Percentiles rank a stretch among this genome's conserved stretches.
These are phyloP conservation scores for Fusarium sp. DNA, from an alignment of 2,329 filamentous ascomycete genomes.

Conservation along the genomic window DNA sequence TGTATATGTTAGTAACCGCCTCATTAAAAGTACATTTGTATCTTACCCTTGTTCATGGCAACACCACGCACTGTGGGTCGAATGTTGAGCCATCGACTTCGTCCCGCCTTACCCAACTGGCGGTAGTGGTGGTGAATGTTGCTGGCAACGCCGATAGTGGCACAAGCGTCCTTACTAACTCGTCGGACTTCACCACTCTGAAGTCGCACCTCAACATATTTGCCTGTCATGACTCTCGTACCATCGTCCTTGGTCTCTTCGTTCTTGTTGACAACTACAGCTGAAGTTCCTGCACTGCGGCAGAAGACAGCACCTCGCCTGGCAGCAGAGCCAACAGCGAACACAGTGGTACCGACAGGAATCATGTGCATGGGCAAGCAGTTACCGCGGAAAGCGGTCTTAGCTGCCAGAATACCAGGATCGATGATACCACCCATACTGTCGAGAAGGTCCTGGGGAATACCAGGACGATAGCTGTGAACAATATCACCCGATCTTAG, in stretches of 20 bases:
- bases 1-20: constrained; percentile 31
- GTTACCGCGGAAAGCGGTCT: constrained; percentile 94
- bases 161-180: constrained; percentile 92
- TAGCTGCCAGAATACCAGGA: constrained; percentile 94
- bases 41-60: constrained; percentile 94
- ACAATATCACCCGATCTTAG: constrained; percentile 92
- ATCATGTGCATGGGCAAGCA: constrained; percentile 97
- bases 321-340: constrained; percentile 83
- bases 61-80: constrained; percentile 95
- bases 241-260: constrained; percentile 75
- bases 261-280: constrained; percentile 88
- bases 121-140: constrained; percentile 92
- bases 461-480: constrained; percentile 90
- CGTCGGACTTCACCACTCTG: constrained; percentile 94
- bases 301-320: constrained; percentile 89
- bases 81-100: constrained; percentile 93
- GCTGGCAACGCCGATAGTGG: constrained; percentile 93
- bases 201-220: constrained; percentile 85
- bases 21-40: neutral
- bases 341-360: constrained; percentile 91
- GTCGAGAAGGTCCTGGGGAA: constrained; percentile 85
- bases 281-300: constrained; percentile 92
- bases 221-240: constrained; percentile 73
- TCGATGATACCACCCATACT: constrained; percentile 95
- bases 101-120: constrained; percentile 93